A percentile compares a stretch with the other conserved stretches of the same genome.
Conservation (phyloP, 805 yeast species). For the Wickerhamomyces ciferrii region DNA sequence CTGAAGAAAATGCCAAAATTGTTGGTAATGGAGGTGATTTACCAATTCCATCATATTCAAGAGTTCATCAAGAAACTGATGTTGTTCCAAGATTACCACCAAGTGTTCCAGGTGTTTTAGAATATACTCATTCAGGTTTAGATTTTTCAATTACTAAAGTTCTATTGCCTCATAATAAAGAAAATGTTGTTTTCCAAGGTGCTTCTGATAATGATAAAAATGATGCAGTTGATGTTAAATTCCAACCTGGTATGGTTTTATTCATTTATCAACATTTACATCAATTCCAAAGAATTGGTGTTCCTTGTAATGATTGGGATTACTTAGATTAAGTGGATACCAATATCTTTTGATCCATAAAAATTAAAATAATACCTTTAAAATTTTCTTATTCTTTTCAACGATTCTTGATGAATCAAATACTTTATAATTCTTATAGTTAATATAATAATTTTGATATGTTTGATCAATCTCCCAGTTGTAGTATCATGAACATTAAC, state of each 20-base stretch:
- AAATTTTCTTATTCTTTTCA: too few species aligned
- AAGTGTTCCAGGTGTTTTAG: slow-evolving; percentile 14
- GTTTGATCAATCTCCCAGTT: too few species aligned
- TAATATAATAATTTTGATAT: too few species aligned
- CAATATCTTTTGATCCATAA: too few species aligned
- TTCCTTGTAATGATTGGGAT: slow-evolving; percentile 16
- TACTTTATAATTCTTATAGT: too few species aligned
- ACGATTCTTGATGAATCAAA: too few species aligned
- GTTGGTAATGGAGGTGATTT: slow-evolving; percentile 26
- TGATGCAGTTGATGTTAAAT: slow-evolving; percentile 1
- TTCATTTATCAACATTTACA: slow-evolving; percentile 15
- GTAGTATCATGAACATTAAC: too few species aligned
- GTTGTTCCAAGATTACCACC: slow-evolving; percentile 59
- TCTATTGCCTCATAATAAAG: slow-evolving; percentile 26
- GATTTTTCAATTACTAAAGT: slow-evolving; percentile 27
- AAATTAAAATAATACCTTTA: too few species aligned
- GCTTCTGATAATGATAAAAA: slow-evolving; percentile 10
- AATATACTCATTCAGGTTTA: slow-evolving; percentile 28
- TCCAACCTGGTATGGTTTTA: slow-evolving; percentile 9
- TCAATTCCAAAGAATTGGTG: slow-evolving; percentile 13
- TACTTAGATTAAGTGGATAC: too few species aligned
- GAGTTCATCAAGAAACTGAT: slow-evolving; percentile 57
- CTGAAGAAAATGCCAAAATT: slow-evolving; percentile 24
- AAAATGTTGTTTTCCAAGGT: slow-evolving; percentile 13
- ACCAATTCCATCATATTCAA: slow-evolving; percentile 28